Evolutionary conservation across 148 eudicot genomes (phyloP).

Genomic region (Rhododendron griersonianum): DNA sequence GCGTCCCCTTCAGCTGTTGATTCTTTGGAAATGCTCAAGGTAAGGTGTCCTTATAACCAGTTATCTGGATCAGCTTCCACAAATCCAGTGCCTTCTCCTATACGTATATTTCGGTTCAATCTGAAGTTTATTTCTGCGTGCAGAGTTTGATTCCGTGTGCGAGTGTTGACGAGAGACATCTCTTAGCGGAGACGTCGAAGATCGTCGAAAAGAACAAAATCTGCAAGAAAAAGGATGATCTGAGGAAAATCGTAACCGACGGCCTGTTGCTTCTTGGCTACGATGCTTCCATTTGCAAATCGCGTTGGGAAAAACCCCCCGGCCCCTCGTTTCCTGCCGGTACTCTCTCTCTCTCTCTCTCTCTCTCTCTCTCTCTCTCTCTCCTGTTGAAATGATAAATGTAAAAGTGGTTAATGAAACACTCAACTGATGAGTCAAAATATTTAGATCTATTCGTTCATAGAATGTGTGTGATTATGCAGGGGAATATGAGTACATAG

Average conservation of each 20-base stretch:
- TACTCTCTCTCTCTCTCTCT: not conserved
- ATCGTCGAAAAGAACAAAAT: conserved; percentile 49
- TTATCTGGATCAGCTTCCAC: too few relatives aligned
- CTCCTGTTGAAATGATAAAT: not conserved
- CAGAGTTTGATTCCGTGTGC: conserved; percentile 55
- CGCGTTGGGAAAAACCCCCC: conserved; percentile 54
- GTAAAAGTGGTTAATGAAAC: not conserved
- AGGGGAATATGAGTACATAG: conserved; percentile 45
- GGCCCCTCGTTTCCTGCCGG: conserved; percentile 47
- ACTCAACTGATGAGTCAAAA: too few relatives aligned
- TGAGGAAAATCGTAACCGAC: conserved; percentile 40
- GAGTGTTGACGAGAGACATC: conserved; percentile 43
- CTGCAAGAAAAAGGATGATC: conserved; percentile 44
- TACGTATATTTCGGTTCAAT: too few relatives aligned
- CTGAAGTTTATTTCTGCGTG: not conserved
- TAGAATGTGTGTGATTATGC: not conserved
- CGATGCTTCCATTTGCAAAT: conserved; percentile 57
- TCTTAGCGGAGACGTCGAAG: conserved; percentile 53
- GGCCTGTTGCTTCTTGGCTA: conserved; percentile 36
- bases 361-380: conserved; percentile 1
- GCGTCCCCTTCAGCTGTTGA: conserved; percentile 23
- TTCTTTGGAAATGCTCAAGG: conserved; percentile 46
- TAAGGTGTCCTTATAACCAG: conserved; percentile 8
- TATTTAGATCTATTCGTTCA: not conserved
- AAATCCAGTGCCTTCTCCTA: too few relatives aligned